Evolutionary conservation across 768 basidiomycete genomes (phyloP).

Genomic region (Auricularia heimuer): DNA sequence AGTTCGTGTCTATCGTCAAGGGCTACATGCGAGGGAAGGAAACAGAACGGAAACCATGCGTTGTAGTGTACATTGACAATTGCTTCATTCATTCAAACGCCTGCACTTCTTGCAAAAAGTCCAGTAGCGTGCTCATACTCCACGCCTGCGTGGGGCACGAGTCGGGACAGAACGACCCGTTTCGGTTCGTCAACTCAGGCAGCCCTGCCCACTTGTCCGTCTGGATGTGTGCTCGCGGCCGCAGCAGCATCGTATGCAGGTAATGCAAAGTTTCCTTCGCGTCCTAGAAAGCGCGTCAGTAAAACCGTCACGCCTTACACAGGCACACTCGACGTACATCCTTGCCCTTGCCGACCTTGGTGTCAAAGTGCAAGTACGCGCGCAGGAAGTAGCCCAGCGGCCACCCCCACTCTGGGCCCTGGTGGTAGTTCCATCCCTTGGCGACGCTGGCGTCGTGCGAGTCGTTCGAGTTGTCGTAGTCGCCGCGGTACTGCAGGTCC

Average conservation of each 20-base stretch:
- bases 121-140: slow-evolving; percentile 87
- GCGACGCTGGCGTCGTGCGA: slow-evolving; percentile 72
- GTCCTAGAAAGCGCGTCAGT: slow-evolving; percentile 37
- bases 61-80: background rate
- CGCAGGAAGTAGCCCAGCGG: slow-evolving; percentile 91
- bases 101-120: slow-evolving; percentile 75
- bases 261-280: slow-evolving; percentile 63
- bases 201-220: slow-evolving; percentile 86
- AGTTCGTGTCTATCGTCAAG: background rate
- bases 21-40: background rate
- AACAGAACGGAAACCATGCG: background rate
- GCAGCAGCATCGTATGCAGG: slow-evolving; percentile 63
- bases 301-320: no score
- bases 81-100: slow-evolving; percentile 13
- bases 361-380: slow-evolving; percentile 86
- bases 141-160: slow-evolving; percentile 94
- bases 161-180: slow-evolving; percentile 75
- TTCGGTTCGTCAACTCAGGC: slow-evolving; percentile 83
- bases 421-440: slow-evolving; percentile 92
- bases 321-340: slow-evolving; percentile 36
- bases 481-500: slow-evolving; percentile 82
- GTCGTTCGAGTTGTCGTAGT: slow-evolving; percentile 93
- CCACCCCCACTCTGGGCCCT: slow-evolving; percentile 96
- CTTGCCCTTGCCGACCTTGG: slow-evolving; percentile 52
- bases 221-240: slow-evolving; percentile 62